Base-by-base conservation (phyloP, 1,284 basidiomycete species). In the Cryptococcus hybrid region DNA sequence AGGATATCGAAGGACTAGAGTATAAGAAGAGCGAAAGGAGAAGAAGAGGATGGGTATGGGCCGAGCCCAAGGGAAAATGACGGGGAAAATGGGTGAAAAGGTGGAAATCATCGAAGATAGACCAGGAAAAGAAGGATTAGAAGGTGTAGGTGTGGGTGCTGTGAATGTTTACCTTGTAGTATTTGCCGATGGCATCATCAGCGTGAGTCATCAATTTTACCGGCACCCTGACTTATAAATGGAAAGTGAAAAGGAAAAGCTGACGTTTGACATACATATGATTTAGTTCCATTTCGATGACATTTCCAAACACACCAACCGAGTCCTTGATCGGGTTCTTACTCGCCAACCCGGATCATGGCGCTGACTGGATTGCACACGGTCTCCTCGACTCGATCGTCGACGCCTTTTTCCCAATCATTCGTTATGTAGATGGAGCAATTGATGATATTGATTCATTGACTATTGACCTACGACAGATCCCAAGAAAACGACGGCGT, bases 291-390 rank as follows among this genome's bases (percentile, higher is more conserved):
- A 96, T 77, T 96, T 90, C 69, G 89, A 89, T 53, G 91, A 97
- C 69, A 86, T 96, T 51, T 86, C 86, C 55, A 91, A 92, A 71
- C 93, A 98, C 73, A 86, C 85, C 1, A 84, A 89, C 60, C 85
- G 87, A 15, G 89, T 97, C 2, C 83, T 88, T 39, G 86, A 86
- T 64, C 85, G 87, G 40, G 82, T 90, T 35, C 75, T 85, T 49
- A 60, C 66, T n/a, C 1, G 82, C 68, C 75, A n/a, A 70, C 62
- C 65, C 86, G 61, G 79, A 86, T 60, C 83, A 83, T 56, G 77
- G 83, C 49, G 86, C 90, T 49, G 92, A 95, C 73, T 97, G 92
- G 92, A 92, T 98, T 63, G 91, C 92, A 0, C 92, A 98, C 74
- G 90, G 88, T 13, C 82, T 97, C 53, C 82, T 97, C 70, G 94